Evolutionary conservation across 441 rosid genomes (phyloP), one percentile per base, ranked within the genome.

Genomic region (Gossypium lobatum): DNA sequence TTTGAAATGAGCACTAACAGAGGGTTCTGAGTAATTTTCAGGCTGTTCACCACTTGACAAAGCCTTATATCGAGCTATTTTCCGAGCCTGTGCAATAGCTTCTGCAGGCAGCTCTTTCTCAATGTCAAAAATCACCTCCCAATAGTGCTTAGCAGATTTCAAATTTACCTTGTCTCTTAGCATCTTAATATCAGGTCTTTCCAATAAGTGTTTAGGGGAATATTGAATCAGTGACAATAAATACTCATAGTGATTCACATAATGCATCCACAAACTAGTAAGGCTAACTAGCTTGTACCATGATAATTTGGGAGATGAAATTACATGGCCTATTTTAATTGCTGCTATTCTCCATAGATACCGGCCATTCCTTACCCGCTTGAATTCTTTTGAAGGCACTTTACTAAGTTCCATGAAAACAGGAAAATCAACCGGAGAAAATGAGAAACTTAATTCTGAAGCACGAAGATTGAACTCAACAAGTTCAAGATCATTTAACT

Each of bases 271-370:
- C 62, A 86, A 81, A 76, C 82, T 80, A 62, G 82, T 86, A 82
- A 78, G 75, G 70, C 73, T 80, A 59, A 84, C 85, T 67, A 84
- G 74, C 73, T 85, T 90, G 75, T 85, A 90, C 78, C 88, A 81
- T 58, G 92, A 88, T 69, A 83, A 76, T 79, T 74, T 83, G 76
- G 91, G 90, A 83, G 87, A 82, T 63, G 88, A 85, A 83, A 76
- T 81, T 77, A 76, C 68, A 72, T 72, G 80, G 77, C 91, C 80
- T 55, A 87, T 79, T 89, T 87, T 87, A 72, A 79, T 82, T 73
- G 96, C 92, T 74, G 92, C 97, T 72, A 93, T 71, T 79, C 85
- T 90, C 99, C 99, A 95, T 4, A 93, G 87, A 70, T 82, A 77
- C 77, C 88, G 84, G 70, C 99, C 97, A 83, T 77, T 82, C 83